Percentiles rank a stretch among this genome's conserved stretches.
Conservation (phyloP, 1,284 basidiomycete species). For the Irpex sp. region DNA sequence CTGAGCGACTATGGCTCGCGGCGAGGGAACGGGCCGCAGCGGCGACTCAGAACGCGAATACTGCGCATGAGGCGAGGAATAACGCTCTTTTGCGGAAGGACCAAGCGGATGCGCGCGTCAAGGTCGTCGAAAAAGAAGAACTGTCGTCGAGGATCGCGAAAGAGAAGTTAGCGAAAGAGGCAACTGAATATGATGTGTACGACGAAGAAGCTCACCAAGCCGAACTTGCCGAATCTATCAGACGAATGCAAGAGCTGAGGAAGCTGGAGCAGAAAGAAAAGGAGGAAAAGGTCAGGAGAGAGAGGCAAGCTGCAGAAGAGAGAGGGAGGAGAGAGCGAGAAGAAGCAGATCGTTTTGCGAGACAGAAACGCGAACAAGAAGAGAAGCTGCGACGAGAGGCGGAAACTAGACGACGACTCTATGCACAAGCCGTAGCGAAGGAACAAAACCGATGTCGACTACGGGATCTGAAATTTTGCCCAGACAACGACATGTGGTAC, state of each 20-base stretch:
- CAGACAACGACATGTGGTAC: neutral
- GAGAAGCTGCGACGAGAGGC: neutral
- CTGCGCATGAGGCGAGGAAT: neutral
- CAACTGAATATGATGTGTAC: neutral
- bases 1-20: neutral
- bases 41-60: neutral
- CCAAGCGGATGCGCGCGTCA: neutral
- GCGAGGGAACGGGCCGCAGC: neutral
- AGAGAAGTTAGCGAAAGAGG: neutral
- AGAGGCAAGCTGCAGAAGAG: neutral
- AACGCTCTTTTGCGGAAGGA: neutral
- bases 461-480: neutral
- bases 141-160: neutral
- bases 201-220: neutral
- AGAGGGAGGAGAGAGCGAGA: neutral
- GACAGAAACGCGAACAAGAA: neutral
- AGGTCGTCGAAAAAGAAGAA: neutral
- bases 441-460: conserved; percentile 2
- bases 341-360: conserved; percentile 1
- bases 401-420: neutral
- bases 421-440: neutral
- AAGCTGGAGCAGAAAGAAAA: neutral
- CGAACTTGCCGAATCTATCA: neutral
- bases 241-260: neutral
- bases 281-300: conserved; percentile 1